phyloP scores from a whole-genome alignment of 2,329 filamentous ascomycete genomes.

The Sclerotinia glacialis region DNA sequence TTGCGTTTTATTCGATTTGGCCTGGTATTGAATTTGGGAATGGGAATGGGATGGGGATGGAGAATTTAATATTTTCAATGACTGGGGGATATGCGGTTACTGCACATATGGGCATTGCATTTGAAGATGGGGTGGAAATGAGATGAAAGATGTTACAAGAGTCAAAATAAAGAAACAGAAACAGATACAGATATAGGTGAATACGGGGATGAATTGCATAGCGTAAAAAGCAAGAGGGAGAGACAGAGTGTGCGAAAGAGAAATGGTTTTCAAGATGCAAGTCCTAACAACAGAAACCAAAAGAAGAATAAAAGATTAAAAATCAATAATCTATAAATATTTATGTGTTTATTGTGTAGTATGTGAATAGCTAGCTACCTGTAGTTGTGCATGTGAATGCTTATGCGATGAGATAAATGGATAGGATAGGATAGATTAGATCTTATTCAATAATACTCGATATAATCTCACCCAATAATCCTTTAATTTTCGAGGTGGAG shows the following conservation, averaged over 20 bases:
- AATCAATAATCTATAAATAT: not conserved
- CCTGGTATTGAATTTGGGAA: not conserved
- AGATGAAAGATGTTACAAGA: no score
- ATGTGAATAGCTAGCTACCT: no score
- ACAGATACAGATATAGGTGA: not conserved
- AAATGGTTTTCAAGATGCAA: not conserved
- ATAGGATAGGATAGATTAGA: no score
- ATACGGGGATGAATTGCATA: not conserved
- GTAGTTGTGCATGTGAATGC: not conserved
- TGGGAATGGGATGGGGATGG: not conserved
- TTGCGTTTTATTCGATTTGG: not conserved
- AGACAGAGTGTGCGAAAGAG: not conserved
- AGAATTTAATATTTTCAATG: constrained; percentile 2
- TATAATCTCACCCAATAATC: not conserved
- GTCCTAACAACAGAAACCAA: not conserved
- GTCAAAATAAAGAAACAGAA: not conserved
- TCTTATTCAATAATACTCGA: not conserved
- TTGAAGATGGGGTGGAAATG: not conserved
- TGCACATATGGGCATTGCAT: constrained; percentile 8
- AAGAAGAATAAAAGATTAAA: not conserved
- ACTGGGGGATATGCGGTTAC: not conserved
- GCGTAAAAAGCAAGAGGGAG: not conserved
- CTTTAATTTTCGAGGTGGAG: not conserved
- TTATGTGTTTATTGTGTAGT: not conserved
- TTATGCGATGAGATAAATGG: not conserved